Conservation (phyloP, 2,329 filamentous ascomycete species). For the Rugonectria rugulosa region DNA sequence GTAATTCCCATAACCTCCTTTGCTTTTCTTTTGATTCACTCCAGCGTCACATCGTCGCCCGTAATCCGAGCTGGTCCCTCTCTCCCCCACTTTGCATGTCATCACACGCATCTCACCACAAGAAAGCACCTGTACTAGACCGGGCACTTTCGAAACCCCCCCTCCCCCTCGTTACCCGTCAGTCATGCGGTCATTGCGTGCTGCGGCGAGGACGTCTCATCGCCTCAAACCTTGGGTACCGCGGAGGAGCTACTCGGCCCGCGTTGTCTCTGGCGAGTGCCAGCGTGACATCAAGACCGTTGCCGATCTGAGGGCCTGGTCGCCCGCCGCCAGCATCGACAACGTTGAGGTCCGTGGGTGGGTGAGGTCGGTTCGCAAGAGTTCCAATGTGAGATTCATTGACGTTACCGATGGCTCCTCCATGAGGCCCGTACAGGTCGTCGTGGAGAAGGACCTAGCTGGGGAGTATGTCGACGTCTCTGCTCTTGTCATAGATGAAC, state of each 20-base stretch:
- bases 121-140: too few species aligned
- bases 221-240: constrained; percentile 4
- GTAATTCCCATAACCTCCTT: not conserved
- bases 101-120: not conserved
- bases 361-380: constrained; percentile 83
- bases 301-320: constrained; percentile 64
- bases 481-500: constrained; percentile 1
- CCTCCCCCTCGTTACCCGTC: not conserved
- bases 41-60: not conserved
- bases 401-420: constrained; percentile 89
- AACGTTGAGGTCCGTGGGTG: constrained; percentile 76
- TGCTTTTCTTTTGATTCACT: not conserved
- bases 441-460: constrained; percentile 75
- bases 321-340: constrained; percentile 51
- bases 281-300: constrained; percentile 53
- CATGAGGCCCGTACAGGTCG: constrained; percentile 78
- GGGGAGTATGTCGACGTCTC: constrained; percentile 66
- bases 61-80: not conserved
- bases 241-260: constrained; percentile 45
- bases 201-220: constrained; percentile 17
- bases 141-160: too few species aligned
- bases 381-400: constrained; percentile 85
- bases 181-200: constrained; percentile 34
- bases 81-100: not conserved
- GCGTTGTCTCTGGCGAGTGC: constrained; percentile 32